These are phyloP conservation scores for Danielia reshetovae DNA, from an alignment of 805 yeast species.

Conservation along the genomic window DNA sequence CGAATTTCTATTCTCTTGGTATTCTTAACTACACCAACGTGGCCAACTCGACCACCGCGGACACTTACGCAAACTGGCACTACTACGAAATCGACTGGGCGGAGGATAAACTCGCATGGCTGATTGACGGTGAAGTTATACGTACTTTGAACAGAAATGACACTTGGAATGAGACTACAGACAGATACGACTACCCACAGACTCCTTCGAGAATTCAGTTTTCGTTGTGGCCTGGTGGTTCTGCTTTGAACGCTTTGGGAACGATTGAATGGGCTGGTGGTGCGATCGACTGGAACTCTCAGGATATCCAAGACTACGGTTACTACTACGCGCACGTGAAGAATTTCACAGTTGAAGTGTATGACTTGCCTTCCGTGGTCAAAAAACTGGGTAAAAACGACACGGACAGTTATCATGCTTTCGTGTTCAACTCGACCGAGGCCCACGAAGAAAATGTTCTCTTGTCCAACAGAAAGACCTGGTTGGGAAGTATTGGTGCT, in stretches of 20 bases:
- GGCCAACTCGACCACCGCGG: conserved; percentile 34
- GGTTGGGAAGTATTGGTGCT: conserved; percentile 56
- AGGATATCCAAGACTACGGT: conserved; percentile 72
- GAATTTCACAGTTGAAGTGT: conserved; percentile 60
- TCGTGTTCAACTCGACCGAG: conserved; percentile 39
- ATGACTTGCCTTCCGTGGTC: conserved; percentile 64
- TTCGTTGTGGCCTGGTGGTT: conserved; percentile 80
- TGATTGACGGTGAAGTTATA: conserved; percentile 60
- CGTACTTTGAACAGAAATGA: conserved; percentile 61
- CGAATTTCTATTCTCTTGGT: conserved; percentile 81
- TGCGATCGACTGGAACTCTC: conserved; percentile 72
- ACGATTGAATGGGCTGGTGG: conserved; percentile 90
- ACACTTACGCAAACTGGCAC: conserved; percentile 69
- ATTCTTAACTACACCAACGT: conserved; percentile 62
- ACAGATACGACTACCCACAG: conserved; percentile 59
- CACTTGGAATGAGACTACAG: conserved; percentile 60
- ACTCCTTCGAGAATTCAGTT: conserved; percentile 72
- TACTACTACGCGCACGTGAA: conserved; percentile 69
- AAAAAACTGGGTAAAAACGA: conserved; percentile 36
- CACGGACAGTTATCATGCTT: conserved; percentile 51
- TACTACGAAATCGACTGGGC: conserved; percentile 78
- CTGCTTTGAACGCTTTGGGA: conserved; percentile 49
- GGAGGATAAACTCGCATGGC: conserved; percentile 69
- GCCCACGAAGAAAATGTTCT: conserved; percentile 38
- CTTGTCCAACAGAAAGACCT: conserved; percentile 60